Base-by-base conservation (phyloP, 192 early-diverging fungal genomes). In the Entomortierella parvispora region DNA sequence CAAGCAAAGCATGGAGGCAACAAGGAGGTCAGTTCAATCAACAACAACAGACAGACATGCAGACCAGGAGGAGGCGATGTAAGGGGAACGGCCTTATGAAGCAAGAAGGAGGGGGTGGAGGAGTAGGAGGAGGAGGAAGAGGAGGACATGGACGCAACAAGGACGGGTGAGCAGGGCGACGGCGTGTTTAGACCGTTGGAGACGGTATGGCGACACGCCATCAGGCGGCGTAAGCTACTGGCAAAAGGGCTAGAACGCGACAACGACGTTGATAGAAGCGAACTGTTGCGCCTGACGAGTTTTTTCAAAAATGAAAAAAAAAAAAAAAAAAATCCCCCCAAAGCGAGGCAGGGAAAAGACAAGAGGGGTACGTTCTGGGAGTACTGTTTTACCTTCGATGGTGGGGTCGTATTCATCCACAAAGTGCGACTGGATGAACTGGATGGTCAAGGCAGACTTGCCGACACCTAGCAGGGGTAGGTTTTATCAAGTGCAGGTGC, bases 381-480 rank as follows among this genome's bases (percentile, higher is more conserved):
- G n/a, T n/a, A n/a, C n/a, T n/a, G n/a, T n/a, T 48, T 55, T 85
- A 84, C 86, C 87, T 84, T 97, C 96, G 61, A 96, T 97, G 25
- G 96, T 97, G 11, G 96, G 96, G 77, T 97, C 96, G 74, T 97
- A 97, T 68, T 90, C 91, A 62, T 93, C 88, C 23, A 93, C 89
- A 82, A 93, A 93, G 81, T 93, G 88, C 34, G 87, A 88, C 72
- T 90, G 89, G 59, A 90, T 92, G 60, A 92, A 90, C 70, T 93
- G 90, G 46, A 93, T 93, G 12, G 92, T 93, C 66, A 93, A 65
- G 48, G 92, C 92, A 42, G 90, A 90, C 80, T 93, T 92, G 37
- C 91, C 91, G 15, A 92, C 91, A 68, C 84, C 87, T 79, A 23
- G 32, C 12, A 11, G 26, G 23, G 25, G 11, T 34, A 43, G 17